Evolutionary conservation across 2,329 filamentous ascomycete species (phyloP).

Genomic region (Diaporthe destruens): DNA sequence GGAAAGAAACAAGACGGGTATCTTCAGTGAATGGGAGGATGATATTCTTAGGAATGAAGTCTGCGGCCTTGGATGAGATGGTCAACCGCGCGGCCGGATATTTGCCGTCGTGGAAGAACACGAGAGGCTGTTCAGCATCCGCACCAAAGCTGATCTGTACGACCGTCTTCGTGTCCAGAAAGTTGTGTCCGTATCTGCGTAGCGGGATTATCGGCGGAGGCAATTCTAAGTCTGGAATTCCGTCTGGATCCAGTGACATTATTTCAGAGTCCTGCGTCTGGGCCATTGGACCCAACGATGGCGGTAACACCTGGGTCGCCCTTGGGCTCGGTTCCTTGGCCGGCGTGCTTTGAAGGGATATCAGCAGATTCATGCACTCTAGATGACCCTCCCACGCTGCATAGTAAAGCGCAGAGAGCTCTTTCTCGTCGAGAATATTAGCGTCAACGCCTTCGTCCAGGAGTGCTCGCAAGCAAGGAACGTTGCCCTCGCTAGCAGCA

Average conservation of each 20-base stretch:
- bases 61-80: constrained; percentile 95
- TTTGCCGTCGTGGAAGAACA: constrained; percentile 98
- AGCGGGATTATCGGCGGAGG: constrained; percentile 97
- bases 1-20: constrained; percentile 92
- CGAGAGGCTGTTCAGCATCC: constrained; percentile 78
- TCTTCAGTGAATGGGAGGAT: constrained; percentile 97
- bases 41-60: constrained; percentile 95
- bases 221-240: constrained; percentile 90
- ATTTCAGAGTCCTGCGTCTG: constrained; percentile 66
- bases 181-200: constrained; percentile 96
- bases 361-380: constrained; percentile 91
- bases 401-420: constrained; percentile 95
- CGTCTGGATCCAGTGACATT: constrained; percentile 83
- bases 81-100: constrained; percentile 95
- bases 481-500: constrained; percentile 94
- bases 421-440: constrained; percentile 90
- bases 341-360: constrained; percentile 46
- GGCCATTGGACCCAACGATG: constrained; percentile 56
- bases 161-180: constrained; percentile 97
- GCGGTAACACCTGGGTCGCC: constrained; percentile 53
- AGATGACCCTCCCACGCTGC: constrained; percentile 98
- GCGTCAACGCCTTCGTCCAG: constrained; percentile 83
- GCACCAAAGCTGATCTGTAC: constrained; percentile 92
- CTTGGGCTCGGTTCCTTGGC: constrained; percentile 54
- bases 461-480: constrained; percentile 85